Evolutionary conservation across 305 asterid species (phyloP).

Genomic region (Fraxinus sp.): DNA sequence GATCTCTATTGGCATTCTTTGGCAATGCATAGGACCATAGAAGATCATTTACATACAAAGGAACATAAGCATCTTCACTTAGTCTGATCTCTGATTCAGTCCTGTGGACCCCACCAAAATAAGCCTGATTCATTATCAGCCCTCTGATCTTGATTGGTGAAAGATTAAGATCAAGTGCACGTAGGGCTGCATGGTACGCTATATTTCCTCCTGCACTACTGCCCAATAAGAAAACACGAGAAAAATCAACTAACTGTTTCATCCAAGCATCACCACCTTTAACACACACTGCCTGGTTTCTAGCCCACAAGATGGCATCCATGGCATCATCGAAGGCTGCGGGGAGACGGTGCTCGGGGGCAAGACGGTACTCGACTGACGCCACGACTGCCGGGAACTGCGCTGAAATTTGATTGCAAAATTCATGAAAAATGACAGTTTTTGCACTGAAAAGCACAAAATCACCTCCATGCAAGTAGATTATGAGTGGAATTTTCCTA

Average conservation of each 20-base stretch:
- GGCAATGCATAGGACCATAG: slow-evolving; percentile 66
- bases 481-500: slow-evolving; percentile 47
- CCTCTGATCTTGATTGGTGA: slow-evolving; percentile 45
- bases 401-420: slow-evolving; percentile 35
- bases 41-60: slow-evolving; percentile 47
- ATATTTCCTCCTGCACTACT: slow-evolving; percentile 71
- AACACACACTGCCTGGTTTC: slow-evolving; percentile 31
- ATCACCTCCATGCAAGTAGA: slow-evolving; percentile 69
- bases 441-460: slow-evolving; percentile 37
- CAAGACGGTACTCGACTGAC: slow-evolving; percentile 60
- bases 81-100: slow-evolving; percentile 45
- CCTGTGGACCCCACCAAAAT: slow-evolving; percentile 42
- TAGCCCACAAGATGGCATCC: slow-evolving; percentile 53
- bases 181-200: slow-evolving; percentile 41
- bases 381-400: slow-evolving; percentile 52
- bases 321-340: slow-evolving; percentile 68
- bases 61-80: slow-evolving; percentile 27
- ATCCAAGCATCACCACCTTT: slow-evolving; percentile 44
- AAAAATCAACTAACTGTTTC: slow-evolving; percentile 43
- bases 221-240: slow-evolving; percentile 62
- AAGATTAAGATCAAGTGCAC: slow-evolving; percentile 35
- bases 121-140: slow-evolving; percentile 45
- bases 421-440: slow-evolving; percentile 26
- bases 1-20: slow-evolving; percentile 44
- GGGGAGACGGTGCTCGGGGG: slow-evolving; percentile 73